A percentile compares a stretch with the other conserved stretches of the same genome.
These are phyloP conservation scores for Fusarium devonianum DNA, from an alignment of 2,329 filamentous ascomycete genomes.

Conservation along the genomic window DNA sequence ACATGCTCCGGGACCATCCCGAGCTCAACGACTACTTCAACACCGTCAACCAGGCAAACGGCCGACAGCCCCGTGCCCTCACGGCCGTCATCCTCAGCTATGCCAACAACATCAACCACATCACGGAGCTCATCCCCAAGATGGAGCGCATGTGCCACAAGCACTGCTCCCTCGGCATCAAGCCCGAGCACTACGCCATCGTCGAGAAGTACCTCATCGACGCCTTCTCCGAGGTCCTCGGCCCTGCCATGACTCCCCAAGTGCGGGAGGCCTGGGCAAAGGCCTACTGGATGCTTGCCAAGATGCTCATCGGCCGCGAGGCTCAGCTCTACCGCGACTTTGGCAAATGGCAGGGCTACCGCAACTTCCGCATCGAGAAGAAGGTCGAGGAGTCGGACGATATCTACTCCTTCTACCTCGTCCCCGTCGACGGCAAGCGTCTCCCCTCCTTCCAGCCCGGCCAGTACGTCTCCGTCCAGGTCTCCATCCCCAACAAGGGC, in stretches of 20 bases:
- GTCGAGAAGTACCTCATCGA: slow-evolving; percentile 73
- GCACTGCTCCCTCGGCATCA: slow-evolving; percentile 74
- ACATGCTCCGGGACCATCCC: slow-evolving; percentile 70
- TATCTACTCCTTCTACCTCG: slow-evolving; percentile 75
- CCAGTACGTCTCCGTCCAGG: slow-evolving; percentile 73
- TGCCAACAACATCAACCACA: slow-evolving; percentile 73
- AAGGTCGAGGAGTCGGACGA: slow-evolving; percentile 73
- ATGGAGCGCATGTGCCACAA: slow-evolving; percentile 72
- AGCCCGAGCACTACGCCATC: slow-evolving; percentile 72
- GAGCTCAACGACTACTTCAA: slow-evolving; percentile 77
- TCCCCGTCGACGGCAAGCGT: slow-evolving; percentile 66
- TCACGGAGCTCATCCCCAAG: slow-evolving; percentile 60
- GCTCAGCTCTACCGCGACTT: slow-evolving; percentile 67
- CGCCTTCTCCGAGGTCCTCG: slow-evolving; percentile 72
- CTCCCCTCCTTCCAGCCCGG: slow-evolving; percentile 72
- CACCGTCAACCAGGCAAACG: slow-evolving; percentile 47
- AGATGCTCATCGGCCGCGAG: slow-evolving; percentile 74
- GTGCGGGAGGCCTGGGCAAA: slow-evolving; percentile 72
- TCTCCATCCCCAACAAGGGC: slow-evolving; percentile 63
- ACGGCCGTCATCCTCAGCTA: slow-evolving; percentile 68
- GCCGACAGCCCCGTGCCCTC: slow-evolving; percentile 47
- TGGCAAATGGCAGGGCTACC: slow-evolving; percentile 71
- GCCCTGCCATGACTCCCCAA: slow-evolving; percentile 67
- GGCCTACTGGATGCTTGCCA: slow-evolving; percentile 76
- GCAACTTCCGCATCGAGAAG: slow-evolving; percentile 68